Evolutionary conservation across 192 early-diverging fungal species (phyloP), one percentile per base, ranked within the genome.

Genomic region (Paraglomus brasilianum): DNA sequence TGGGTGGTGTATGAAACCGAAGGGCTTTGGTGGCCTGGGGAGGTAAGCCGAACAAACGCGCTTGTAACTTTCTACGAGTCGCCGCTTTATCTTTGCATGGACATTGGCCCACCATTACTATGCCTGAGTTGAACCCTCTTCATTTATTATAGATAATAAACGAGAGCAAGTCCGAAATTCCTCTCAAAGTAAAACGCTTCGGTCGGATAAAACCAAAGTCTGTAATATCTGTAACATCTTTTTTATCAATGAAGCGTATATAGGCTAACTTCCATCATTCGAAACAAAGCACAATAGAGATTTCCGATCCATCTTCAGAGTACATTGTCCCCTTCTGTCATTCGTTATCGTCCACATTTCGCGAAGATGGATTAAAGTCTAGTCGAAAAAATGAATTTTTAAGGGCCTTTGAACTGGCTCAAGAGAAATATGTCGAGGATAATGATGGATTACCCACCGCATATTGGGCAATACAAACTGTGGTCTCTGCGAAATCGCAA

Each of bases 401-500:
- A 8, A 44, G 46, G 8, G 60, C 60, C 2, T 8, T 62, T 2
- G 7, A 9, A 4, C 24, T 38, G 30, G 60, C 60, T 46, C 13
- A 10, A 7, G 60, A 17, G 46, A 62, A 62, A 45, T 39, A 62
- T 38, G 17, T 44, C 22, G 42, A 62, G 42, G 60, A 62, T 10
- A 62, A 62, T 17, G 60, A 62, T 62, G 60, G 60, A 3, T 46
- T 62, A 17, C 60, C 60, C n/a, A 46, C 17, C 22, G 42, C 42
- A 21, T 39, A 62, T 44, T 62, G 10, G 9, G 60, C 60, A n/a
- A 8, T 62, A 45, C 41, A 62, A 44, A 62, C n/a, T 11, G 17
- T 44, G 22, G 22, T 5, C 11, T 62, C 42, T 44, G 13, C 40
- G 30, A 30, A 30, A n/a, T n/a, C n/a, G n/a, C n/a, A n/a, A 30